Percentiles rank a stretch among this genome's conserved stretches.
Evolutionary conservation across 805 yeast genomes (phyloP).

Genomic region (Sungouiozyma ichnusensis): DNA sequence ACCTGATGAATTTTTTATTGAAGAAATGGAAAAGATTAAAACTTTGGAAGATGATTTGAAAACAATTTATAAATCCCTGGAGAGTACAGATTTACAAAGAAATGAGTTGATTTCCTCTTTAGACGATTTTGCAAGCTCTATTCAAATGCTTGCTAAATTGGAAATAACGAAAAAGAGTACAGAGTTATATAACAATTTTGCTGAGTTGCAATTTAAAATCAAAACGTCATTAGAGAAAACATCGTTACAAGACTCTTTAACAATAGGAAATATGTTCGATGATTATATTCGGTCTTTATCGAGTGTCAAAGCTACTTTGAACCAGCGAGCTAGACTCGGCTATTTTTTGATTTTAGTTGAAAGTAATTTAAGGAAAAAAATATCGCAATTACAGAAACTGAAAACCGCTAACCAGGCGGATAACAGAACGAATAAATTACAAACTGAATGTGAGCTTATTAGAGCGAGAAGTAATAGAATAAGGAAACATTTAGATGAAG

Average conservation of each 20-base stretch:
- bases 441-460: conserved; percentile 47
- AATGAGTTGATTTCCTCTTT: conserved; percentile 59
- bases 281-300: conserved; percentile 74
- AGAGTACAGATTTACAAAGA: conserved; percentile 63
- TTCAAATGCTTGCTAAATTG: conserved; percentile 55
- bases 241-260: conserved; percentile 74
- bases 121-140: conserved; percentile 50
- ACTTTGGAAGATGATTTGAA: conserved; percentile 63
- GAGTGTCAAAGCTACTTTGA: conserved; percentile 62
- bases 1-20: conserved; percentile 66
- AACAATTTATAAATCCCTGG: conserved; percentile 60
- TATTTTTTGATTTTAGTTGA: conserved; percentile 39
- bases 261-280: conserved; percentile 78
- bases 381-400: conserved; percentile 36
- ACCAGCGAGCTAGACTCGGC: conserved; percentile 55
- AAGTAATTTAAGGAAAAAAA: conserved; percentile 37
- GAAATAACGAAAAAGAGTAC: conserved; percentile 63
- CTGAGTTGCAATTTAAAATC: conserved; percentile 59
- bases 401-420: conserved; percentile 33
- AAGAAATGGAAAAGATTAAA: conserved; percentile 59
- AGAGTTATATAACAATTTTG: conserved; percentile 57
- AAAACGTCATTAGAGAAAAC: conserved; percentile 68
- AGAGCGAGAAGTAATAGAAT: conserved; percentile 44
- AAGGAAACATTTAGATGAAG: conserved; percentile 49
- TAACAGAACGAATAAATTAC: conserved; percentile 51